A percentile compares a stretch with the other conserved stretches of the same genome.
These are phyloP conservation scores for Xanthoconium purpureum DNA, from an alignment of 768 basidiomycete species.

Conservation along the genomic window DNA sequence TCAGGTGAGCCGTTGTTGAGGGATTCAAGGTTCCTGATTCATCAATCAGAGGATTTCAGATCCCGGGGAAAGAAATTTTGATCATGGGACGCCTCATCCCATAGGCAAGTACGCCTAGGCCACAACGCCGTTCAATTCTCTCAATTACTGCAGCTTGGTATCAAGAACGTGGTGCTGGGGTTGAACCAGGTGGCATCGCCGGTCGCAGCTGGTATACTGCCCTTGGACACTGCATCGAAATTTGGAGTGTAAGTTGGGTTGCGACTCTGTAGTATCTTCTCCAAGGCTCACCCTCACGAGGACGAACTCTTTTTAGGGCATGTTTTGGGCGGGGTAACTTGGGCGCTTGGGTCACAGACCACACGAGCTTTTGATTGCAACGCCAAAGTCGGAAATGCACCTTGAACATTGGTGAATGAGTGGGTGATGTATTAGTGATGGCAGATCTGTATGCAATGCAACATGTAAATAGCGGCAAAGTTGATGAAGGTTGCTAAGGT, in stretches of 20 bases:
- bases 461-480: constrained; percentile 27
- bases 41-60: constrained; percentile 14
- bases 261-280: background rate
- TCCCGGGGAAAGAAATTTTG: constrained; percentile 39
- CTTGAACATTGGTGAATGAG: constrained; percentile 10
- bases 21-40: background rate
- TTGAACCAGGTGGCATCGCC: constrained; percentile 43
- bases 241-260: constrained; percentile 57
- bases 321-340: constrained; percentile 70
- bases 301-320: constrained; percentile 69
- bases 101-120: constrained; percentile 45
- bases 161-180: constrained; percentile 71
- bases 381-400: constrained; percentile 56
- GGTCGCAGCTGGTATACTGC: constrained; percentile 85
- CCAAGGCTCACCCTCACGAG: constrained; percentile 33
- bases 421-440: constrained; percentile 20
- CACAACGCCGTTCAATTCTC: background rate
- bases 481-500: constrained; percentile 15
- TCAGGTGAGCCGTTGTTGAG: constrained; percentile 40
- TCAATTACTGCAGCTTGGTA: constrained; percentile 65
- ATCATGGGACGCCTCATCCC: constrained; percentile 76
- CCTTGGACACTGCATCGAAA: constrained; percentile 75
- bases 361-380: constrained; percentile 62
- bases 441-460: constrained; percentile 28
- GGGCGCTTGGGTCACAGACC: constrained; percentile 69